Evolutionary conservation across 2,329 filamentous ascomycete genomes (phyloP).

Genomic region (Diaporthe velutina): DNA sequence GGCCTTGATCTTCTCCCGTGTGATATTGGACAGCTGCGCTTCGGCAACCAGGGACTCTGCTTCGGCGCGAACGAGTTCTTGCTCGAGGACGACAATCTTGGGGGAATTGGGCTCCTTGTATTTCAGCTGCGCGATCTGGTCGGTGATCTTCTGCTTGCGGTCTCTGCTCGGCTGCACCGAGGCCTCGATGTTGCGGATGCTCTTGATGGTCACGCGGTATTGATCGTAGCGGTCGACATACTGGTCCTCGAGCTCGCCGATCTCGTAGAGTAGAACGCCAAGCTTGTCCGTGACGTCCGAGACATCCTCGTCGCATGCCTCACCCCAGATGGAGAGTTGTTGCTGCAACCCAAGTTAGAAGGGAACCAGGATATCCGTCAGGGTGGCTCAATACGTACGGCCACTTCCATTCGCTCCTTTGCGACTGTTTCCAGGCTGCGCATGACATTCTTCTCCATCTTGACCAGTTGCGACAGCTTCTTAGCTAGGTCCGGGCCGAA

Average conservation of each 20-base stretch:
- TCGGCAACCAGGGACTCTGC: conserved; percentile 99
- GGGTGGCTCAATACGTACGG: conserved; percentile 69
- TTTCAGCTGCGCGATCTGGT: conserved; percentile 98
- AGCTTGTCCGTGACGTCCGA: conserved; percentile 99
- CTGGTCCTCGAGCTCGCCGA: conserved; percentile 97
- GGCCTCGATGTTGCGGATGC: conserved; percentile 98
- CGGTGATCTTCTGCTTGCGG: conserved; percentile 99
- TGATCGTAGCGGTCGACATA: conserved; percentile 99
- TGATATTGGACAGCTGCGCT: conserved; percentile 98
- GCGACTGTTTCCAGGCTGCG: conserved; percentile 96
- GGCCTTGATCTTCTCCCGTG: conserved; percentile 98
- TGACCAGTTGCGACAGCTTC: conserved; percentile 97
- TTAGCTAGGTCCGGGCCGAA: conserved; percentile 91
- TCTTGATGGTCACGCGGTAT: conserved; percentile 99
- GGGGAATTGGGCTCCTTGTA: conserved; percentile 99
- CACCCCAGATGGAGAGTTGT: conserved; percentile 99
- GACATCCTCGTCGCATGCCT: conserved; percentile 95
- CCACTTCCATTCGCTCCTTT: conserved; percentile 97
- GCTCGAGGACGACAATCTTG: conserved; percentile 96
- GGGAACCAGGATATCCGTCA: neutral
- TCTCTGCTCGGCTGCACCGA: conserved; percentile 98
- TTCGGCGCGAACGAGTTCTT: conserved; percentile 97
- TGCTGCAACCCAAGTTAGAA: conserved; percentile 68
- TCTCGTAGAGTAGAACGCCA: conserved; percentile 97
- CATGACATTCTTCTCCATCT: conserved; percentile 99